Conservation (phyloP, 257 asterid species). For the Petunia secreta region DNA sequence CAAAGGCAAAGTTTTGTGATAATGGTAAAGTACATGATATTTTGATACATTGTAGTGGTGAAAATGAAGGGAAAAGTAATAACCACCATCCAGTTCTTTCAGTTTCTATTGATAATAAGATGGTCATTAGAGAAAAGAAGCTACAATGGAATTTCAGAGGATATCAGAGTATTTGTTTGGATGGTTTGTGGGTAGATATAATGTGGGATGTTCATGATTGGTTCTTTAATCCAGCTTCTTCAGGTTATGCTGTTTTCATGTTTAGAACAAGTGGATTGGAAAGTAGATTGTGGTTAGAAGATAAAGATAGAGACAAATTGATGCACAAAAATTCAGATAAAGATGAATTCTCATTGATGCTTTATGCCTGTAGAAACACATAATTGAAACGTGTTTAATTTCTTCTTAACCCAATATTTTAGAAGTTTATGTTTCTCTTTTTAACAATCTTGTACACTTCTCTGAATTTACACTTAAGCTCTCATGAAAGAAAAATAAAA, state of each 20-base stretch:
- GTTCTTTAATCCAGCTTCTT: conserved; percentile 53
- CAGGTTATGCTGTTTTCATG: conserved; percentile 81
- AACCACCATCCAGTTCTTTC: conserved; percentile 55
- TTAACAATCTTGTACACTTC: background rate
- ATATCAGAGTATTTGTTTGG: conserved; percentile 80
- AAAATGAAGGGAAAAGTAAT: conserved; percentile 54
- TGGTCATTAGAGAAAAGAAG: conserved; percentile 77
- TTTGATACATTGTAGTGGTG: conserved; percentile 65
- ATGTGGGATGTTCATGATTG: conserved; percentile 98
- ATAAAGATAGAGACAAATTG: conserved; percentile 51
- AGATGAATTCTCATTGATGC: conserved; percentile 73
- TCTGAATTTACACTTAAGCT: background rate
- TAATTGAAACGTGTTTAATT: conserved; percentile 3
- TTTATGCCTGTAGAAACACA: conserved; percentile 48
- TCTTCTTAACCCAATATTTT: background rate
- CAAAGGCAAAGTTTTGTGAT: conserved; percentile 69
- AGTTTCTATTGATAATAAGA: conserved; percentile 69
- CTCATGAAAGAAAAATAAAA: background rate
- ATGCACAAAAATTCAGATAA: conserved; percentile 56
- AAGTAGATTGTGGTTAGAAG: conserved; percentile 91
- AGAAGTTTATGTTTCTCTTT: background rate
- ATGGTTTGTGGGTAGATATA: conserved; percentile 80
- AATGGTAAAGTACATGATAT: conserved; percentile 65
- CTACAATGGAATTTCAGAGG: conserved; percentile 97
- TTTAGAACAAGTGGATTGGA: conserved; percentile 89